Evolutionary conservation across 1,284 basidiomycete genomes (phyloP), one percentile per base, ranked within the genome.

Genomic region (Puccinia polysora): DNA sequence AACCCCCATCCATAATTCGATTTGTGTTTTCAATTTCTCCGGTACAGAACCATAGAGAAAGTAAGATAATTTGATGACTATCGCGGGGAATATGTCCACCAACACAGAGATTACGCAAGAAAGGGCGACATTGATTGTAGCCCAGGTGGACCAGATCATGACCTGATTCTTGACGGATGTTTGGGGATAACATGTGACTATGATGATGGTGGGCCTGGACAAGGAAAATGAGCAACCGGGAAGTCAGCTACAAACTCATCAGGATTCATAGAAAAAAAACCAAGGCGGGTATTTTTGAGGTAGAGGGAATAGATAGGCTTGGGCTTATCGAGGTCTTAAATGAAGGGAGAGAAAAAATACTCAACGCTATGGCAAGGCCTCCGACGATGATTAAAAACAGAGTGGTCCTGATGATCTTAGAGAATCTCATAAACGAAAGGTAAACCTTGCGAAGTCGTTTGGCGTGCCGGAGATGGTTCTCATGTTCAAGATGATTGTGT

Each of bases 1-100:
- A 14, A 71, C 68, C 15, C 59, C 56, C 58, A 71, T 60, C 68
- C 68, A 71, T 28, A 71, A 49, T 23, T 71, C 68, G 40, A 71
- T 49, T 63, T 71, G 68, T 18, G 68, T 71, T 63, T 71, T 71
- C 20, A 71, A 36, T 4, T 71, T 62, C 36, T 71, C 68, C 18
- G 68, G 68, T 38, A 58, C 59, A 18, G 68, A 71, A 30, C 68
- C 68, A 30, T 71, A 71, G 15, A 71, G 23, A 18, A 71, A 43
- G 34, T 47, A 36, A 20, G 59, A 34, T 34, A 62, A 23, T 36
- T 71, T 60, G 28, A 71, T 32, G 28, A 60, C 58, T 36, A 71
- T 52, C 7, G 40, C 47, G 2, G 68, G 68, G 25, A 63, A 63
- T 32, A 71, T n/a, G 23, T 71, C 68, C 5, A 60, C 58, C n/a